A percentile compares a stretch with the other conserved stretches of the same genome.
These are phyloP conservation scores for Vaccinium vitisidaea DNA, from an alignment of 148 eudicot genomes.

Conservation along the genomic window DNA sequence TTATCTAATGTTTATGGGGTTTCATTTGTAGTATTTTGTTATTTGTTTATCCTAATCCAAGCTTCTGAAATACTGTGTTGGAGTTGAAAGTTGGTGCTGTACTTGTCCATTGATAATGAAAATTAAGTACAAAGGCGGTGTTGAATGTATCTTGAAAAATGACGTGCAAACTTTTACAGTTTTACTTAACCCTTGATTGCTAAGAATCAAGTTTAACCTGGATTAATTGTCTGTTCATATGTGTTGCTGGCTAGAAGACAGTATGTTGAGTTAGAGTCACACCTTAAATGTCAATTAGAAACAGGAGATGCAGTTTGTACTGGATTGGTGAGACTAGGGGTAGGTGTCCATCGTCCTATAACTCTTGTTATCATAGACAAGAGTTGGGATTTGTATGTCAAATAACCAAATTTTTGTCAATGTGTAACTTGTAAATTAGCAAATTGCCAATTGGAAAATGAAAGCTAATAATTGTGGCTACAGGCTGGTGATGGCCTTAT, in stretches of 20 bases:
- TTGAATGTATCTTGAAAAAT: neutral
- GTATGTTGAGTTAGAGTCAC: neutral
- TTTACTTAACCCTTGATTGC: neutral
- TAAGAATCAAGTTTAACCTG: neutral
- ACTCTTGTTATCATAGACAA: neutral
- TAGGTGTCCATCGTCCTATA: neutral
- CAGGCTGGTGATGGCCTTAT: neutral
- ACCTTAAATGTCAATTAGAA: neutral
- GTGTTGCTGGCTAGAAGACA: neutral
- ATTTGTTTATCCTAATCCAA: neutral
- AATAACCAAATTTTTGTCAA: neutral
- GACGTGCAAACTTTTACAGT: neutral
- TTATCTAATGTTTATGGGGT: slow-evolving; percentile 17
- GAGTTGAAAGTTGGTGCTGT: slow-evolving; percentile 4
- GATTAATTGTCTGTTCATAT: neutral
- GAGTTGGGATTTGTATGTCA: neutral
- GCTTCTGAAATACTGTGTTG: neutral
- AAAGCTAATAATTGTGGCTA: neutral
- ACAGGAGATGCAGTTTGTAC: neutral
- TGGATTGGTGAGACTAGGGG: neutral
- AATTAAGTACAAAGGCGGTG: neutral
- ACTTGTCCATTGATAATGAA: neutral
- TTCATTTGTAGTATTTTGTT: neutral
- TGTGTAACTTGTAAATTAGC: neutral
- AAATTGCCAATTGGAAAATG: neutral